Base-by-base conservation (phyloP, 2,329 filamentous ascomycete species). In the Colletotrichum higginsianum region DNA sequence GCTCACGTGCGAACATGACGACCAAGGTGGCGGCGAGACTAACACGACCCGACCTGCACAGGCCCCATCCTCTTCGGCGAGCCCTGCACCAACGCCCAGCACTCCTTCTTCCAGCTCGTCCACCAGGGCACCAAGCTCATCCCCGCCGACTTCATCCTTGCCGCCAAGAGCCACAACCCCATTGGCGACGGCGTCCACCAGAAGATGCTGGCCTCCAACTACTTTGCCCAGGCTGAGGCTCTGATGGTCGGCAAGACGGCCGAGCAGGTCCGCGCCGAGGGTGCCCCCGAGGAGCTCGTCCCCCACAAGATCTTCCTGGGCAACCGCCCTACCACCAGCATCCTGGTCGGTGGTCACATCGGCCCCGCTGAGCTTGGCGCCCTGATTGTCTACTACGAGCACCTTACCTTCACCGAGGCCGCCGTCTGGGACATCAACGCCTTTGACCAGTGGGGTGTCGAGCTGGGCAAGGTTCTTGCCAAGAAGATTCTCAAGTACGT, bases 101-200 rank as follows among this genome's bases (percentile, higher is more conserved):
- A 99, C 90, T 98, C 96, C 73, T 99, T 99, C 92, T 99, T 97
- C 92, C 96, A 99, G 89, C 92, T 99, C 58, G 91, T 99, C 71
- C 96, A 99, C 89, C 96, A 99, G 85, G 96, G 96, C 79, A 99
- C 96, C 78, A 98, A 98, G 90, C 92, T 99, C 79, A 98, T 99
- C 81, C 96, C 96, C 18, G 93, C 96, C 77, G 96, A 99, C 85
- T 99, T 99, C 87, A 97, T 99, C 86, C 87, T 99, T 78, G 96
- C 96, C 49, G 95, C 94, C 75, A 90, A 98, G 87, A 97, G 94
- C 67, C 96, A 99, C 90, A 99, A 99, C 90, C 95, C 96, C 66
- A 92, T 98, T 75, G 91, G 94, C 81, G 87, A 92, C 84, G 96
- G 97, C 86, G 91, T 96, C 80, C 96, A 99, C 89, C 96, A 99